Percentiles rank a stretch among this genome's conserved stretches.
Evolutionary conservation across 768 basidiomycete genomes (phyloP).

Genomic region (Obba rivulosa): DNA sequence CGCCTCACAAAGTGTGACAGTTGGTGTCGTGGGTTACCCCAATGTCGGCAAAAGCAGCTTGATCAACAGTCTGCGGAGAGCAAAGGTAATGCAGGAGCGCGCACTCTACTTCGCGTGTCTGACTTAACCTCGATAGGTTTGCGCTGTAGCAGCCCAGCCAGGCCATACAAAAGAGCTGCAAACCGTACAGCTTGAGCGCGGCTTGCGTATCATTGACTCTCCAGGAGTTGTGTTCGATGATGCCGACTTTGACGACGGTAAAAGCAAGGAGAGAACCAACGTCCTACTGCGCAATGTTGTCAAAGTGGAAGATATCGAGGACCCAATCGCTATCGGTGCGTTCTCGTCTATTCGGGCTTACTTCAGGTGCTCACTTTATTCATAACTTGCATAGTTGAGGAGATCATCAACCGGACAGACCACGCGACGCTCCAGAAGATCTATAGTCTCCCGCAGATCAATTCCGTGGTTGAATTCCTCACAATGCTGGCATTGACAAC

Average conservation of each 20-base stretch:
- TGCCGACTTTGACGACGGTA: conserved; percentile 48
- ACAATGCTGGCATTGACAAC: conserved; percentile 83
- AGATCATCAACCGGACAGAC: conserved; percentile 74
- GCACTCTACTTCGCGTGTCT: background rate
- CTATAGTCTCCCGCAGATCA: conserved; percentile 77
- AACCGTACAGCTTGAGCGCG: conserved; percentile 87
- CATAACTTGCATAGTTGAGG: conserved; percentile 58
- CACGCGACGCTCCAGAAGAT: conserved; percentile 70
- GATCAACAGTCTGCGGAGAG: conserved; percentile 87
- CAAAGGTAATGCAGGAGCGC: conserved; percentile 45
- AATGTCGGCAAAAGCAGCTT: conserved; percentile 96
- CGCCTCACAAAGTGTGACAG: conserved; percentile 61
- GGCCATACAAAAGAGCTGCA: conserved; percentile 93
- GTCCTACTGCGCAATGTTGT: conserved; percentile 84
- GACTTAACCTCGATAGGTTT: conserved; percentile 47
- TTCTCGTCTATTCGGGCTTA: background rate
- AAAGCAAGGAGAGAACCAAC: conserved; percentile 40
- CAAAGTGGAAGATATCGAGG: conserved; percentile 85
- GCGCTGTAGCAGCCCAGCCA: conserved; percentile 89
- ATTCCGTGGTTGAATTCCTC: conserved; percentile 73
- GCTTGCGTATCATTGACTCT: conserved; percentile 88
- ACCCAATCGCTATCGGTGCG: conserved; percentile 85
- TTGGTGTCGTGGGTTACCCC: conserved; percentile 93
- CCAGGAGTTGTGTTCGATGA: conserved; percentile 97
- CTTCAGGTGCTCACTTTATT: background rate